These are phyloP conservation scores for Fusarium aywerte DNA, from an alignment of 2,329 filamentous ascomycete species.

Conservation along the genomic window DNA sequence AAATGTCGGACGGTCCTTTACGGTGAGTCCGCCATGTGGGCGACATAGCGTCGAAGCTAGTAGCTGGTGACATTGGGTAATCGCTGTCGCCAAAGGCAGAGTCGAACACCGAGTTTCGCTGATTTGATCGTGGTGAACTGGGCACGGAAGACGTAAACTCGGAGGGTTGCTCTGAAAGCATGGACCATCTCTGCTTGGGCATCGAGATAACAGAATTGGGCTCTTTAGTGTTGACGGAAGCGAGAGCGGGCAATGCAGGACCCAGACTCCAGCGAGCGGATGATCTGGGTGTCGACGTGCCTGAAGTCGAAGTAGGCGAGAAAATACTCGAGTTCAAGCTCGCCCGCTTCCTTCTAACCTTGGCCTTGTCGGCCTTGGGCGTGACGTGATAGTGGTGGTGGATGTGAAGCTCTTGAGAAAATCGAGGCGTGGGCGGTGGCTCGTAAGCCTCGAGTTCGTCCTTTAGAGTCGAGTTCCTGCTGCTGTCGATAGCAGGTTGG, in stretches of 20 bases:
- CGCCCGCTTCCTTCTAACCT: slow-evolving; percentile 77
- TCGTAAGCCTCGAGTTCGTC: slow-evolving; percentile 74
- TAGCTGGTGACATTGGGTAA: slow-evolving; percentile 83
- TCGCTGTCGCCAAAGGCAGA: slow-evolving; percentile 68
- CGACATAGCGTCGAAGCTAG: slow-evolving; percentile 75
- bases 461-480: slow-evolving; percentile 66
- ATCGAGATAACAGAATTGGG: slow-evolving; percentile 60
- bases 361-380: slow-evolving; percentile 68
- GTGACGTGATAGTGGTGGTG: slow-evolving; percentile 92
- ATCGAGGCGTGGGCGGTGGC: slow-evolving; percentile 37
- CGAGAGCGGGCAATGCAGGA: slow-evolving; percentile 54
- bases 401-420: slow-evolving; percentile 83
- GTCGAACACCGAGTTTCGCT: slow-evolving; percentile 83
- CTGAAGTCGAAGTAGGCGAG: slow-evolving; percentile 60
- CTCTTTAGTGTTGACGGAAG: slow-evolving; percentile 60
- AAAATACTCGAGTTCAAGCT: slow-evolving; percentile 71
- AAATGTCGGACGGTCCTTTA: slow-evolving; percentile 67
- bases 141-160: slow-evolving; percentile 80
- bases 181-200: slow-evolving; percentile 70
- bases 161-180: slow-evolving; percentile 62
- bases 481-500: slow-evolving; percentile 69
- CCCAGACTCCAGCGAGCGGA: slow-evolving; percentile 53
- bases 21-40: slow-evolving; percentile 65
- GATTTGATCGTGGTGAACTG: slow-evolving; percentile 82
- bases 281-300: slow-evolving; percentile 56